Base-by-base conservation (phyloP, 1,284 basidiomycete species). In the Meira miltonrushii region DNA sequence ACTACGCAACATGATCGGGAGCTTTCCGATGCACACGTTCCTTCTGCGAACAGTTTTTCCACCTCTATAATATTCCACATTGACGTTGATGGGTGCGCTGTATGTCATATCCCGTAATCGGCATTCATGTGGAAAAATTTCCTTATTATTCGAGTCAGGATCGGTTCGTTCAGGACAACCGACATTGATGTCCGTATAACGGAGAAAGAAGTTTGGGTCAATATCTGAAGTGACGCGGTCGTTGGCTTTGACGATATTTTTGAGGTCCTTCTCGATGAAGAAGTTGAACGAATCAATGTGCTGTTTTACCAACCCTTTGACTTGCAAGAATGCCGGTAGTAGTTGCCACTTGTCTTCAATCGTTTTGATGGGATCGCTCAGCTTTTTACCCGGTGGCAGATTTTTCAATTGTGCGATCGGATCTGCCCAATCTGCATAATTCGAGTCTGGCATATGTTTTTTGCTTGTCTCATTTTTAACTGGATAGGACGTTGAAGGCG, bases 201-300 rank as follows among this genome's bases (percentile, higher is more conserved):
- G 92, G 74, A 98, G 86, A 87, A 89, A 96, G 80, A 97, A 97
- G 50, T 89, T 86, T 9, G 94, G 95, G 79, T 98, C 93, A 67
- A 97, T 91, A 71, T 98, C 95, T 3, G 93, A 97, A n/a, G 74
- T 77, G 63, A 74, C 69, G 50, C 68, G 68, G 54, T 75, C 71
- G 60, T 75, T 75, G 28, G 69, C 69, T 54, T 74, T 71, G 57
- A 79, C 86, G 72, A 99, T 97, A 71, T 94, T 94, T 79, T 93
- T 94, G 57, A 77, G 69, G 54, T 74, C 75, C 40, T 90, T 88
- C 74, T 98, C 90, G 72, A 98, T 91, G 78, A 99, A 98, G 80
- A 97, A 95, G 82, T 99, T 98, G 86, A 95, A 99, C 9, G 93
- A 97, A 80, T 99, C 96, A 71, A 98, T 91, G 78, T 99, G 95